Base-by-base conservation (phyloP, 257 asterid species). In the Plantago ovata region DNA sequence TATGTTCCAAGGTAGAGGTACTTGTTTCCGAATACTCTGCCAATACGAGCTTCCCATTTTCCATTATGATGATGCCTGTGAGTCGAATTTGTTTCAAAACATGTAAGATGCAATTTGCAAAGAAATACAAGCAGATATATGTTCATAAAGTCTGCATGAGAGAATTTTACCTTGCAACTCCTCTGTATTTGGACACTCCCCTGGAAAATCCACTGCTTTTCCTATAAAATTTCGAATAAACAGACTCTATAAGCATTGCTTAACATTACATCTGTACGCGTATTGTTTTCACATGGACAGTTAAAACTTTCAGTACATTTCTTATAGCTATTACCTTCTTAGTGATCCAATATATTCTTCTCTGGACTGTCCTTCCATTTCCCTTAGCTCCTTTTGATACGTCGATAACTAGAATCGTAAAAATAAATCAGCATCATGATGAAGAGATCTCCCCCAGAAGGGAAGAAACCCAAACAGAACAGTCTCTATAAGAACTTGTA, bases 11-110 rank as follows among this genome's bases (percentile, higher is more conserved):
- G 84, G 52, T 87, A 87, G 18, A 87, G 94, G 56, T 87, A 87
- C 45, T 84, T 87, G 62, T 87, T 87, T 62, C 95, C 95, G 42
- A 87, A 87, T 41, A 87, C 94, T 62, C 94, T 65, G 10, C 95
- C 95, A 20, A 87, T 87, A 64, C 95, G 76, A 58, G 94, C 95
- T 77, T 87, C 95, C 95, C 95, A 87, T 84, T 94, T 81, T 70
- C 95, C 95, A 60, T 87, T 87, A 57, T 87, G 94, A 38, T 87
- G 95, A 67, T 87, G 95, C 60, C 95, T 87, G 71, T 62, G 67
- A 61, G 45, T 64, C 45, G 32, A 12, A 44, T n/a, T n/a, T n/a
- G n/a, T n/a, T n/a, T n/a, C n/a, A n/a, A 39, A 11, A 12, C 23
- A 14, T 43, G 9, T 9, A 53, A n/a, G 43, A 51, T 22, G 42